These are phyloP conservation scores for Dactylorhiza incarnata DNA, from an alignment of 106 monocot species.

Conservation along the genomic window DNA sequence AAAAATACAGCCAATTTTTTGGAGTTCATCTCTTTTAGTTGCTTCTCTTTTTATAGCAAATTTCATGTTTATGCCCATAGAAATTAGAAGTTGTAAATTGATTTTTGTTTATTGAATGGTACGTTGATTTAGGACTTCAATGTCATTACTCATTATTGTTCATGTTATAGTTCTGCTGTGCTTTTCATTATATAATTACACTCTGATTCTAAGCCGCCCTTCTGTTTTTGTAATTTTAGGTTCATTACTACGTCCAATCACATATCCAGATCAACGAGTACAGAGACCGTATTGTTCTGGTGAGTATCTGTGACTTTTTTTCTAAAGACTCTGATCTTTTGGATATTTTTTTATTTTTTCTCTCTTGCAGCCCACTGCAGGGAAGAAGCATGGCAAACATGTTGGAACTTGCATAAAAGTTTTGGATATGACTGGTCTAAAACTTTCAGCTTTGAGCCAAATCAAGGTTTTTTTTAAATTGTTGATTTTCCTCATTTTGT, in stretches of 20 bases:
- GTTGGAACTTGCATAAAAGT: conserved; percentile 70
- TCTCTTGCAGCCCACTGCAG: conserved; percentile 55
- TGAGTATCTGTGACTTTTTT: conserved; percentile 18
- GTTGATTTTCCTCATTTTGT: background rate
- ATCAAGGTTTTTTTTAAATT: conserved; percentile 47
- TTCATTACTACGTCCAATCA: conserved; percentile 83
- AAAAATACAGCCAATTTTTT: too few species aligned
- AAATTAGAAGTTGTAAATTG: too few species aligned
- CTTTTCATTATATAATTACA: background rate
- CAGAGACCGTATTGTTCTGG: conserved; percentile 72
- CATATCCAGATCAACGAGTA: conserved; percentile 99
- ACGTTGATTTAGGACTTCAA: too few species aligned
- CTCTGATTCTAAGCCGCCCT: background rate
- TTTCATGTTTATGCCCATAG: too few species aligned
- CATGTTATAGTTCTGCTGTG: too few species aligned
- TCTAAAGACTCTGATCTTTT: background rate
- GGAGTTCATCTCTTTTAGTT: too few species aligned
- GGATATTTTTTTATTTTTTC: background rate
- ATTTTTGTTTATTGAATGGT: too few species aligned
- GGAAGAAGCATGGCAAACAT: conserved; percentile 46
- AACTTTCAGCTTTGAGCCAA: conserved; percentile 78
- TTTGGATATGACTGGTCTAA: conserved; percentile 90
- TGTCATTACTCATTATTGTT: too few species aligned
- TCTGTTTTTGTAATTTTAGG: conserved; percentile 35
- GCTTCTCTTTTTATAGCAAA: too few species aligned